Evolutionary conservation across 768 basidiomycete genomes (phyloP), one percentile per base, ranked within the genome.

Genomic region (Pleurotus tuber-regium): DNA sequence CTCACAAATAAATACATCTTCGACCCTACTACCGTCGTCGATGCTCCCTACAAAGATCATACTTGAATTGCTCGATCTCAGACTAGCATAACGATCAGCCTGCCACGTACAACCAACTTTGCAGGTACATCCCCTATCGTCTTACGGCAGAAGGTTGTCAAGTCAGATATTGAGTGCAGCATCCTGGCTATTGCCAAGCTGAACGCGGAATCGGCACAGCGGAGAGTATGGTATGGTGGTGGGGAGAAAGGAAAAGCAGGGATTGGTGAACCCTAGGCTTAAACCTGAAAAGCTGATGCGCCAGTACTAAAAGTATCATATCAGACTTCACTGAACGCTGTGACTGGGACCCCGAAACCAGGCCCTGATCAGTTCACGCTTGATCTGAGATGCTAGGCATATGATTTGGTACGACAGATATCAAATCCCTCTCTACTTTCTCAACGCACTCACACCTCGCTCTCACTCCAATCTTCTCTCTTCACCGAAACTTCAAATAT

Each of bases 1-100:
- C 86, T 71, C 63, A 92, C 90, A 63, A 95, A 96, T 28, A 97
- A 81, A 65, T 89, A 96, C 80, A 94, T 82, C 67, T 87, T 87
- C 39, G 87, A 86, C 42, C 88, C 89, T 28, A 93, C 80, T 54
- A 93, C 86, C 33, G 92, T 94, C n/a, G 90, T 90, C 6, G 90
- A 92, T 19, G 93, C 88, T 50, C 93, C 93, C 88, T 91, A 39
- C 10, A 19, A 54, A 23, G 39, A 53, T 53, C n/a, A 19, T n/a
- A 12, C 11, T 16, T 48, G 46, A 48, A n/a, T 25, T 18, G 29
- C 16, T 9, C 43, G 41, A 50, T 44, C 50, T 26, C 9, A 52
- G 31, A 51, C 53, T 54, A 30, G n/a, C 43, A 23, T 3, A 28
- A 18, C 50, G 36, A 31, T 43, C n/a, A 44, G 26, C 23, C 16